Base-by-base conservation (phyloP, 768 basidiomycete species). In the Leccinum sublutescens region DNA sequence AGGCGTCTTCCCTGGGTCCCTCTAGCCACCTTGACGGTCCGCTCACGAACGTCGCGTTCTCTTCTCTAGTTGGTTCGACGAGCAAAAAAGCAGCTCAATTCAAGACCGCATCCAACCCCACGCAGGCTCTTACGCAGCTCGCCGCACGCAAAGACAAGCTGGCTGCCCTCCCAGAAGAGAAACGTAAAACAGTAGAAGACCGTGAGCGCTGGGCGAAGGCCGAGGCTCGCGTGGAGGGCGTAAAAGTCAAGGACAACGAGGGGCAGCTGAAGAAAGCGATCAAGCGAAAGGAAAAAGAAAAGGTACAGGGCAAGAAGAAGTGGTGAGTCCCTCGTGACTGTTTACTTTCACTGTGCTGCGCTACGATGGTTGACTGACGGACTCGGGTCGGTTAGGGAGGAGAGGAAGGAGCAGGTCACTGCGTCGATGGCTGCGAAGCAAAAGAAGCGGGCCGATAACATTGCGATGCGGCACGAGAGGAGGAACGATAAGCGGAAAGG, bases 231-330 rank as follows among this genome's bases (percentile, higher is more conserved):
- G 78, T 97, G 59, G 92, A 91, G 56, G 97, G 97, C 2, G 87
- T 88, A 51, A 99, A 98, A 74, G 87, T 99, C 31, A 84, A 83
- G 52, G 97, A 98, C 66, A 91, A 95, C 65, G 93, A 93, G 70
- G 71, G 65, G 1, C 78, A 88, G 49, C 73, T 99, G 67, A 98
- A 96, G 79, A 98, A 97, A 78, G 94, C 94, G 45, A 86, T 84
- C 8, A 98, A 97, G 79, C 79, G 91, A 71, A 88, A 91, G 63
- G 96, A 97, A 75, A 95, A 96, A 73, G 86, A 86, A 65, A 98
- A 98, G 71, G 67, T 60, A 23, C 95, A 91, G 78, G 86, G 86
- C 59, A 91, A 90, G 72, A 90, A 89, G 68, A 80, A 83, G 48
- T 98, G 96, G 95, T 95, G 62, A 57, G 88, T 31, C 31, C 31